Evolutionary conservation across 1,284 basidiomycete genomes (phyloP).

Genomic region (Trametes hirsuta): DNA sequence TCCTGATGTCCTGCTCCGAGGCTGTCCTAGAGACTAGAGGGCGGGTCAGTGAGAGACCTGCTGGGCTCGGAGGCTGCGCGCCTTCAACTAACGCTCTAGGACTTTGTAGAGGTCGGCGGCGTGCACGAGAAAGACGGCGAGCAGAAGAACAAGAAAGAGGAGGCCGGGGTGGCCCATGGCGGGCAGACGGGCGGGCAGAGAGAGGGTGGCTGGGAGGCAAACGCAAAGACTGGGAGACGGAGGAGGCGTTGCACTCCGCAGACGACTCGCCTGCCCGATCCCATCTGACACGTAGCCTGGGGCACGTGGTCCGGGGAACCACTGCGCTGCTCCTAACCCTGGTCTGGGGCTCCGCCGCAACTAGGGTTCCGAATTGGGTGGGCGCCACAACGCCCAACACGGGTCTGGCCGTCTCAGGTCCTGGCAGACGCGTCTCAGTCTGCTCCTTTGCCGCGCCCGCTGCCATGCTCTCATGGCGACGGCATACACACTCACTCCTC

Average conservation of each 20-base stretch:
- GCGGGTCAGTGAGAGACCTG: constrained; percentile 33
- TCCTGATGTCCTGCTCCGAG: constrained; percentile 85
- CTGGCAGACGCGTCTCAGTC: neutral
- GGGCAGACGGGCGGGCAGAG: constrained; percentile 6
- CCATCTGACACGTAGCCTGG: constrained; percentile 22
- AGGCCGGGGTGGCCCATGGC: constrained; percentile 23
- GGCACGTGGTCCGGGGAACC: constrained; percentile 3
- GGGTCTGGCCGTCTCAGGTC: neutral
- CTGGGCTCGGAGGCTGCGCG: constrained; percentile 32
- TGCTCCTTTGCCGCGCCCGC: neutral
- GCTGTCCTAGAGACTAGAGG: constrained; percentile 74
- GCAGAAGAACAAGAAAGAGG: constrained; percentile 38
- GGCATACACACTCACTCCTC: neutral
- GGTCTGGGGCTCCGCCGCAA: neutral
- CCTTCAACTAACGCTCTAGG: constrained; percentile 66
- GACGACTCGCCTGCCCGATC: constrained; percentile 7
- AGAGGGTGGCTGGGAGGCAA: neutral
- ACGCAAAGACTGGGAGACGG: neutral
- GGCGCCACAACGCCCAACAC: constrained; percentile 1
- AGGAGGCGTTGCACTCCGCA: neutral
- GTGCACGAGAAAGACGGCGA: constrained; percentile 49
- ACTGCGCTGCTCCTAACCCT: constrained; percentile 4
- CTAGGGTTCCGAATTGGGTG: constrained; percentile 1
- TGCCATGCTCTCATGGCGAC: constrained; percentile 14
- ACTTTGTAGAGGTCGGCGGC: constrained; percentile 78